A percentile compares a stretch with the other conserved stretches of the same genome.
phyloP scores from a whole-genome alignment of 768 basidiomycete species.

The Pisolithus albus region DNA sequence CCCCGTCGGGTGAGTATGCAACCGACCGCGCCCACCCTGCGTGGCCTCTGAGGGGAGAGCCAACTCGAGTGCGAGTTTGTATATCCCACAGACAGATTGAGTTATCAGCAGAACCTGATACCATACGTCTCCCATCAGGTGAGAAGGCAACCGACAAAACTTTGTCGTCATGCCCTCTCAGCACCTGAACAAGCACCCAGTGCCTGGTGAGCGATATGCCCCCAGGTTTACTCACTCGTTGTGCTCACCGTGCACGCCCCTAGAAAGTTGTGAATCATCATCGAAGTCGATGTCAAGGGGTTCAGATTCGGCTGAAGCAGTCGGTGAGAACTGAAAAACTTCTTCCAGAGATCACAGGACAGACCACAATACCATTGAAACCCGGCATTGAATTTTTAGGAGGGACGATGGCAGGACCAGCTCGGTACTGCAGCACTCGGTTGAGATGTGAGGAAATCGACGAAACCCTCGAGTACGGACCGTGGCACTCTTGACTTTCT shows the following conservation, averaged over 20 bases:
- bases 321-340: background rate
- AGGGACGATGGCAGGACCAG: background rate
- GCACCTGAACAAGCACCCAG: background rate
- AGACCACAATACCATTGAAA: background rate
- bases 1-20: background rate
- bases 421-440: background rate
- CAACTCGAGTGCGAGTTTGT: background rate
- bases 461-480: background rate
- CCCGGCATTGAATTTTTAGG: background rate
- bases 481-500: background rate
- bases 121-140: background rate
- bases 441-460: background rate
- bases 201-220: no score
- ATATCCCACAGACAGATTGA: slow-evolving; percentile 1
- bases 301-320: background rate
- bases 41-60: background rate
- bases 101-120: slow-evolving; percentile 1
- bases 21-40: background rate
- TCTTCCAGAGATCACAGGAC: background rate
- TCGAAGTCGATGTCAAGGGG: background rate
- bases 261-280: no score
- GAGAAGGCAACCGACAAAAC: background rate
- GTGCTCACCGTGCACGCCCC: no score
- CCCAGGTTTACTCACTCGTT: no score
- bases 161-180: background rate